Conservation (phyloP, 31 red algal species). For the Bonnemaisonia californica region DNA sequence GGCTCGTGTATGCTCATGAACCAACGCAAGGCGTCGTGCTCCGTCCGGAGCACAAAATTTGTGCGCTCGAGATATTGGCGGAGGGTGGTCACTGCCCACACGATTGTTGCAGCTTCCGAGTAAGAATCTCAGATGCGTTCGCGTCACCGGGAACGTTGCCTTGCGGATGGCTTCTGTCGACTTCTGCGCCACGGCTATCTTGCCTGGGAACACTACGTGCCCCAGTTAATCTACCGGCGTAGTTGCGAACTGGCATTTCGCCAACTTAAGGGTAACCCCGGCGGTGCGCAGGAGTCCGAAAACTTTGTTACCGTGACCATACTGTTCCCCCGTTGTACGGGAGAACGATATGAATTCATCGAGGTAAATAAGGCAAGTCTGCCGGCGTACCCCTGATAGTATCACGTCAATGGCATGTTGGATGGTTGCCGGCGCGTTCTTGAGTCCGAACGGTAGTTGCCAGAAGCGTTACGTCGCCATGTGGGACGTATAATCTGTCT, state of each 20-base stretch:
- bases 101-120: too few species aligned
- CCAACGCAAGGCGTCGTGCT: too few species aligned
- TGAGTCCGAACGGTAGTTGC: conserved; percentile 22
- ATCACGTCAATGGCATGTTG: conserved; percentile 27
- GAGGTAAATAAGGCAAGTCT: conserved; percentile 28
- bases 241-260: conserved; percentile 33
- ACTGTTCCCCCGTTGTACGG: background rate
- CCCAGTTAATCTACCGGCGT: conserved; percentile 33
- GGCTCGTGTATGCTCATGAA: too few species aligned
- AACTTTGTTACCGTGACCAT: conserved; percentile 16
- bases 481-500: conserved; percentile 38
- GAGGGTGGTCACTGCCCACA: too few species aligned
- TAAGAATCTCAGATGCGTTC: too few species aligned
- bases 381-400: conserved; percentile 17
- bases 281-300: conserved; percentile 14
- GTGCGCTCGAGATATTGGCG: too few species aligned
- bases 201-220: conserved; percentile 23
- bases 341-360: conserved; percentile 39
- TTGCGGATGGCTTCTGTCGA: too few species aligned
- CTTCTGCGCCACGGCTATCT: background rate
- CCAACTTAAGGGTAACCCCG: conserved; percentile 27
- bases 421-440: conserved; percentile 28
- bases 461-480: background rate
- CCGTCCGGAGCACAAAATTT: too few species aligned
- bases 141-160: too few species aligned